A percentile compares a stretch with the other conserved stretches of the same genome.
These are phyloP conservation scores for Cytospora schulzeri DNA, from an alignment of 2,329 filamentous ascomycete species.

Conservation along the genomic window DNA sequence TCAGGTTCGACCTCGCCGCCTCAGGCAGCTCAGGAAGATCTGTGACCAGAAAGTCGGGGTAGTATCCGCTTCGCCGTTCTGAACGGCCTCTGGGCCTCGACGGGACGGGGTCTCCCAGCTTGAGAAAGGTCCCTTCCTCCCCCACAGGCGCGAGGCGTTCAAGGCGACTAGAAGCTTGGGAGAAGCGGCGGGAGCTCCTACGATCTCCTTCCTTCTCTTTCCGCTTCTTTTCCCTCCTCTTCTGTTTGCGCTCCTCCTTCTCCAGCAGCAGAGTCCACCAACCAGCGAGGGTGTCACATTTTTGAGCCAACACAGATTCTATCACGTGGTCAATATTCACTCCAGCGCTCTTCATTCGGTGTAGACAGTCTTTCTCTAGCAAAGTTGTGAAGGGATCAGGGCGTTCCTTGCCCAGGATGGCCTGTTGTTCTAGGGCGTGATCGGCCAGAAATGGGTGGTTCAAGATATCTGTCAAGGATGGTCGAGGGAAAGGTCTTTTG, in stretches of 20 bases:
- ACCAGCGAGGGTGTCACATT: constrained; percentile 86
- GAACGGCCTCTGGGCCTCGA: constrained; percentile 75
- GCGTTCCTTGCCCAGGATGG: constrained; percentile 80
- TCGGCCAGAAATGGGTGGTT: constrained; percentile 86
- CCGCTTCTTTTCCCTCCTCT: constrained; percentile 58
- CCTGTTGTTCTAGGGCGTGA: constrained; percentile 83
- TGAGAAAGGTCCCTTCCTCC: constrained; percentile 65
- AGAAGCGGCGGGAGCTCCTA: constrained; percentile 78
- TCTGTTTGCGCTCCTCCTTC: constrained; percentile 89
- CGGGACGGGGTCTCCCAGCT: constrained; percentile 48
- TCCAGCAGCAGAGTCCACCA: constrained; percentile 97
- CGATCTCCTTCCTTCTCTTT: constrained; percentile 82
- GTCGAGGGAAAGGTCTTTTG: constrained; percentile 83
- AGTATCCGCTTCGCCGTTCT: constrained; percentile 72
- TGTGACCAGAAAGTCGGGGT: constrained; percentile 63
- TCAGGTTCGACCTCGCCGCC: constrained; percentile 47
- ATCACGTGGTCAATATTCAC: constrained; percentile 94
- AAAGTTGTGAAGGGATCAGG: constrained; percentile 81
- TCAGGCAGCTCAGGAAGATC: constrained; percentile 81
- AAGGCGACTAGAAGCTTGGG: constrained; percentile 84
- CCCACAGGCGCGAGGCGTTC: constrained; percentile 81
- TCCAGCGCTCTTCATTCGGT: constrained; percentile 90
- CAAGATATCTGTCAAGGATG: constrained; percentile 81
- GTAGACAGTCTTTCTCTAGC: constrained; percentile 86
- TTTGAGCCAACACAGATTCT: constrained; percentile 86